phyloP scores from a whole-genome alignment of 768 basidiomycete genomes.

The Paxillus involutus region DNA sequence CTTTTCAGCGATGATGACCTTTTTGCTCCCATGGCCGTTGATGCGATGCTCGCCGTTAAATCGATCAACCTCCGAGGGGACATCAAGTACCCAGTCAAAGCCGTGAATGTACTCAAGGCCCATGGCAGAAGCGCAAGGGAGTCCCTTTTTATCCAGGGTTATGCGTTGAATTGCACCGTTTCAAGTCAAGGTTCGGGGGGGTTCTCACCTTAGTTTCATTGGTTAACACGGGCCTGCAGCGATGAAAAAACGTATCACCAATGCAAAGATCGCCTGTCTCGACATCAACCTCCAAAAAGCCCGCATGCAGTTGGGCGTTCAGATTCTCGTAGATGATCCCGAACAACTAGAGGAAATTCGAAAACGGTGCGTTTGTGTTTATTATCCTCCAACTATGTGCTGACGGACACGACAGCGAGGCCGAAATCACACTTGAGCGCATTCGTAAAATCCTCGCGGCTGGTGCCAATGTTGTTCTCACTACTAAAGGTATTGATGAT shows the following conservation, averaged over 20 bases:
- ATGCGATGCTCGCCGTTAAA: slow-evolving; percentile 97
- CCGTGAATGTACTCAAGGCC: slow-evolving; percentile 97
- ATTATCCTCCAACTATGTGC: neutral
- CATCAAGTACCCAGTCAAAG: slow-evolving; percentile 98
- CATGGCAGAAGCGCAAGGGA: slow-evolving; percentile 96
- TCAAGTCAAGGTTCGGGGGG: slow-evolving; percentile 88
- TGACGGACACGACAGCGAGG: slow-evolving; percentile 61
- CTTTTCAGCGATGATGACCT: slow-evolving; percentile 85
- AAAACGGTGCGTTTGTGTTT: slow-evolving; percentile 59
- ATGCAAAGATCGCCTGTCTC: slow-evolving; percentile 97
- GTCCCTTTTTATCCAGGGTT: slow-evolving; percentile 92
- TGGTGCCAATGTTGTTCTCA: slow-evolving; percentile 95
- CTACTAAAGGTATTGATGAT: slow-evolving; percentile 98
- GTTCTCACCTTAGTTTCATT: neutral
- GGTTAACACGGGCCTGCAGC: slow-evolving; percentile 46
- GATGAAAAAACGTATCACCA: slow-evolving; percentile 93
- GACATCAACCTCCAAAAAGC: slow-evolving; percentile 97
- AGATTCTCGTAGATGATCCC: slow-evolving; percentile 96
- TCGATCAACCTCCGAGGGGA: slow-evolving; percentile 93
- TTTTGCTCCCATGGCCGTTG: slow-evolving; percentile 98
- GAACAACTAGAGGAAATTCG: slow-evolving; percentile 96
- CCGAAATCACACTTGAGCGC: slow-evolving; percentile 93
- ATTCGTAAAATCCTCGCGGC: slow-evolving; percentile 94
- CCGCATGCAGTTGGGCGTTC: slow-evolving; percentile 97
- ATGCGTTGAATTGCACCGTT: slow-evolving; percentile 97